A percentile compares a stretch with the other conserved stretches of the same genome.
Evolutionary conservation across 2,329 filamentous ascomycete species (phyloP).

Genomic region (Sarocladium kiliense): DNA sequence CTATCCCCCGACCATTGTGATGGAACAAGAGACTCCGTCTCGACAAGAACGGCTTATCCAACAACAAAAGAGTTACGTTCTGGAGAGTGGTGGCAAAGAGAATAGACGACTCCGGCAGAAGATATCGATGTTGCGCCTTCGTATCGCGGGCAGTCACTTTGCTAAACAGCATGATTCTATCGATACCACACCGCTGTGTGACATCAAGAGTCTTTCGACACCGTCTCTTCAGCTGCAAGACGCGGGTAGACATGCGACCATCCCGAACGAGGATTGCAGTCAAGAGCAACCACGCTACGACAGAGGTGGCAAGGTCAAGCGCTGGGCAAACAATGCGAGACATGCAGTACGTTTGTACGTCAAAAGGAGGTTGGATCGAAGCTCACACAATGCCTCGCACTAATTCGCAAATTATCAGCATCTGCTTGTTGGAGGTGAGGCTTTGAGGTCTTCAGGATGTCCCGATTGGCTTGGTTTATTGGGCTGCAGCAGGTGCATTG

Average conservation of each 20-base stretch:
- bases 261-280: not conserved
- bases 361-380: slow-evolving; percentile 25
- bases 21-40: not conserved
- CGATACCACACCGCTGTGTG: not conserved
- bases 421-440: not conserved
- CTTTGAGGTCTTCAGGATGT: slow-evolving; percentile 3
- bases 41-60: not conserved
- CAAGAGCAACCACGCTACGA: slow-evolving; percentile 14
- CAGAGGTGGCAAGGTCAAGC: slow-evolving; percentile 22
- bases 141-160: slow-evolving; percentile 14
- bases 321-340: slow-evolving; percentile 29
- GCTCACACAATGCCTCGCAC: not conserved
- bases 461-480: no score
- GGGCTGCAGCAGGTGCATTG: no score
- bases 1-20: slow-evolving; percentile 20
- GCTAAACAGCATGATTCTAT: slow-evolving; percentile 10
- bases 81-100: not conserved
- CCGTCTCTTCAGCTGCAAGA: not conserved
- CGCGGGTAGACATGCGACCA: not conserved
- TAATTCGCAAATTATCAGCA: not conserved
- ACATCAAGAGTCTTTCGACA: not conserved
- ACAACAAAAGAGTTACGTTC: not conserved
- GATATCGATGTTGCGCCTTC: slow-evolving; percentile 24
- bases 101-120: slow-evolving; percentile 20
- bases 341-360: slow-evolving; percentile 27